phyloP scores from a whole-genome alignment of 2,329 filamentous ascomycete species.

The Paraphaeosphaeria minitans region DNA sequence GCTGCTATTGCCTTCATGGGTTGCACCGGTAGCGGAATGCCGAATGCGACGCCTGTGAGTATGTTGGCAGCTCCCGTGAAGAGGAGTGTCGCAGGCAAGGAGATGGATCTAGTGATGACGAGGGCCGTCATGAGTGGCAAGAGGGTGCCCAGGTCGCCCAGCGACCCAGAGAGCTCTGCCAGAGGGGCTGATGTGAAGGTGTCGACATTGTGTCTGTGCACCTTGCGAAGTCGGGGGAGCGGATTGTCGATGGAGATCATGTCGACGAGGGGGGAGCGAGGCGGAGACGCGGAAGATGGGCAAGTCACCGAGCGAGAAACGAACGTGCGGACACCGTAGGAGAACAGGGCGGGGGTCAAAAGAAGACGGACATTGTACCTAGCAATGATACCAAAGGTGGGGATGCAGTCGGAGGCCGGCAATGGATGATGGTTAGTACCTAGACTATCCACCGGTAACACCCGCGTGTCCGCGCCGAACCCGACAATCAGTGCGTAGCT shows the following conservation, averaged over 20 bases:
- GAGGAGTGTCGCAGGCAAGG: constrained; percentile 80
- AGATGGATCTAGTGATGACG: constrained; percentile 76
- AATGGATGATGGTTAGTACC: neutral
- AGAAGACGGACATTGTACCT: constrained; percentile 2
- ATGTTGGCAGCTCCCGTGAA: constrained; percentile 90
- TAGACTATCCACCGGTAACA: too few relatives aligned
- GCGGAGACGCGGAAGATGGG: neutral
- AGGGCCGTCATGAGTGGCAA: constrained; percentile 89
- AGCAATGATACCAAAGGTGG: constrained; percentile 5
- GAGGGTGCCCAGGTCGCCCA: constrained; percentile 88
- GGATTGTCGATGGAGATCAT: constrained; percentile 31
- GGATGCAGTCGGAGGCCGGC: constrained; percentile 11
- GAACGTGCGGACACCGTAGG: neutral
- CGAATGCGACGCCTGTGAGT: constrained; percentile 78
- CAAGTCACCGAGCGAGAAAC: neutral
- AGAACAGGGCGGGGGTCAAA: neutral
- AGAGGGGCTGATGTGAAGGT: constrained; percentile 63
- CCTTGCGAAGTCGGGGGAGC: constrained; percentile 36
- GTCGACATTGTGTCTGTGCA: constrained; percentile 57
- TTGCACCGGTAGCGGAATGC: constrained; percentile 88
- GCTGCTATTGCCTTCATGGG: constrained; percentile 91
- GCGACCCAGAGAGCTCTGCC: constrained; percentile 83
- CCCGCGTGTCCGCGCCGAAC: constrained; percentile 14
- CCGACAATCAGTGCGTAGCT: constrained; percentile 11
- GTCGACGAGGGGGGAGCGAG: neutral